Evolutionary conservation across 768 basidiomycete species (phyloP), one percentile per base, ranked within the genome.

Genomic region (Artomyces pyxidatus): DNA sequence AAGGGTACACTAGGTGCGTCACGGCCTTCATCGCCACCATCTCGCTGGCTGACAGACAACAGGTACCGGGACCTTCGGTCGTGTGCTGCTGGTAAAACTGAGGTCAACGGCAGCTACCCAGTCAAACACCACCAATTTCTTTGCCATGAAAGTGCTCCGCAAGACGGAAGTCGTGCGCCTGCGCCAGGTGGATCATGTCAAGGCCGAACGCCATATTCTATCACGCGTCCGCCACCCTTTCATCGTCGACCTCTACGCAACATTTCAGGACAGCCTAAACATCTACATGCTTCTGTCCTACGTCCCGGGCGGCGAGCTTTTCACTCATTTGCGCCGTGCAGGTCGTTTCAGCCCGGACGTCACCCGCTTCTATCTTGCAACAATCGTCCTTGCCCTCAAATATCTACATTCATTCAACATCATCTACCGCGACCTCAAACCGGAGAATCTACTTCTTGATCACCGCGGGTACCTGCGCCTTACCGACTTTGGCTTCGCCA

Each of bases 251-350:
- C 81, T 99, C 54, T 95, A 88, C 61, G 89, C 87, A 37, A 92
- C 91, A 12, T 94, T 92, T 61, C 95, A 96, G 66, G 96, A 99
- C 68, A 85, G 85, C 61, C 71, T 92, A 60, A 98, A 99, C 73
- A 83, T 98, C 42, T 99, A 99, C 70, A 95, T 99, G 90, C 73
- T 99, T 53, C 82, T 98, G 71, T 94, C 91, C 43, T 95, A 93
- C 62, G 81, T 95, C 40, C 92, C 94, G 8, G 96, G 96, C 17
- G 96, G 96, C 30, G 96, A 99, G 68, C 81, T 99, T 43, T 98
- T 99, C 68, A 97, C 94, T 5, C 89, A 93, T 59, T 80, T 98
- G 30, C 87, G 96, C 50, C 82, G 96, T 42, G 93, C 94, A 0
- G 88, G 91, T 55, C 80, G 88, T 50, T 98, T 99, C 71, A 90